Base-by-base conservation (phyloP, 2,329 filamentous ascomycete genomes). In the Didymella keratinophila region DNA sequence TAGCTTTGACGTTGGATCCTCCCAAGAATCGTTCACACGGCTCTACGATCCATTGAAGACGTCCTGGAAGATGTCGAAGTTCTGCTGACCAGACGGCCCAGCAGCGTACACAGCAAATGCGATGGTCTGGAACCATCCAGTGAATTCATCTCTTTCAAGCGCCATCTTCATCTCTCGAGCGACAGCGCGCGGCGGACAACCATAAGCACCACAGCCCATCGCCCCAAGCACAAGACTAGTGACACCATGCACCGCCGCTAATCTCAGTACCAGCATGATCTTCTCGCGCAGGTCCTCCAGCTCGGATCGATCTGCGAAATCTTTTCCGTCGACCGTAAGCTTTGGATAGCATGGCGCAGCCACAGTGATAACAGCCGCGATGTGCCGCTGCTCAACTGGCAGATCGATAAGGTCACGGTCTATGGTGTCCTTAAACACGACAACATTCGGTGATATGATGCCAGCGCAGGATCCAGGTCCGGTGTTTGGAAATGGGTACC, bases 401-500 rank as follows among this genome's bases (percentile, higher is more conserved):
- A 68, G 41, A 25, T 68, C 62, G 2, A 54, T 53, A 4, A 65
- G 51, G n/a, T 63, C 58, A 14, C 53, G 60, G 10, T 65, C 58
- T 1, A 70, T 39, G 21, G 68, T 66, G 23, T 69, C 66, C 34
- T 52, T 59, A 51, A 68, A 67, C 2, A 69, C 66, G 0, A 70
- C 65, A 18, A 70, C 53, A 6, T 50, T 42, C 1, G 68, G 66
- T 2, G 66, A 70, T 14, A 69, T 32, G 21, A 69, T 63, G 5
- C 65, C 65, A 8, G 64, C 62, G 23, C 64, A 62, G 9, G 65
- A 69, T 2, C 62, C 62, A 0, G 48, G 25, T 2, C 66, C 68
- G 0, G 39, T 62, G n/a, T 70, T 69, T 2, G 66, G 58, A 63
- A 64, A 70, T 3, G 68, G 64, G 57, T 70, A 70, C 68, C 68